Percentiles rank a stretch among this genome's conserved stretches.
These are phyloP conservation scores for Ophiostoma sp. DNA, from an alignment of 2,329 filamentous ascomycete genomes.

Conservation along the genomic window DNA sequence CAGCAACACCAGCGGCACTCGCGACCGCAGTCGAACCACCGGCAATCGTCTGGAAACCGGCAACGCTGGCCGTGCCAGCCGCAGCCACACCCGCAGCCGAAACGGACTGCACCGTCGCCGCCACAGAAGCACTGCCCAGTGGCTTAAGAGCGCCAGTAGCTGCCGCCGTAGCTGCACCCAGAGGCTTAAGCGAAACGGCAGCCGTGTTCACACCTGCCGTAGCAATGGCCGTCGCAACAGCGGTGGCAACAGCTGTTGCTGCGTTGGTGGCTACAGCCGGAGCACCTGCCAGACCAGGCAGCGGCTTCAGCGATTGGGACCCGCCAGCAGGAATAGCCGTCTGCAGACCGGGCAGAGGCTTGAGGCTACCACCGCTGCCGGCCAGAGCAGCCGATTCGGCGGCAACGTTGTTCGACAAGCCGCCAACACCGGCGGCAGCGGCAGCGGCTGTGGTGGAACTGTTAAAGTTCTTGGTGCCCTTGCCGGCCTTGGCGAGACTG, in stretches of 20 bases:
- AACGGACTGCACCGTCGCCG: background rate
- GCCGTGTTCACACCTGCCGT: background rate
- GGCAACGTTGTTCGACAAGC: conserved; percentile 19
- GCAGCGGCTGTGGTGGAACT: background rate
- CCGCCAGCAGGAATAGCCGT: background rate
- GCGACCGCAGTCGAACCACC: background rate
- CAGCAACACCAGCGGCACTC: background rate
- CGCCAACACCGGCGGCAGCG: background rate
- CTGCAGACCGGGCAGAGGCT: conserved; percentile 28
- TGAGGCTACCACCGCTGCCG: conserved; percentile 23
- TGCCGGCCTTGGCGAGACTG: conserved; percentile 23
- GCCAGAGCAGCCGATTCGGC: conserved; percentile 11
- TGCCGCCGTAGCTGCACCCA: background rate
- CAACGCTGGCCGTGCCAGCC: background rate
- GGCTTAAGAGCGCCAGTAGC: conserved; percentile 26
- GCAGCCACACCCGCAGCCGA: no score
- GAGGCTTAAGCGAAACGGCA: conserved; percentile 19
- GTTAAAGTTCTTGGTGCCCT: conserved; percentile 23
- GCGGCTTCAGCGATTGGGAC: conserved; percentile 24
- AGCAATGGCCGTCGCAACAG: background rate
- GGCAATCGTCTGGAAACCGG: background rate
- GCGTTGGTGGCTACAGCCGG: background rate
- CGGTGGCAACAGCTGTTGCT: background rate
- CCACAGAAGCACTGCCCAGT: conserved; percentile 20
- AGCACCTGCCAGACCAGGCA: conserved; percentile 26